Evolutionary conservation across 164 flowering plant species (phyloP).

Genomic region (Dillenia turbinata): DNA sequence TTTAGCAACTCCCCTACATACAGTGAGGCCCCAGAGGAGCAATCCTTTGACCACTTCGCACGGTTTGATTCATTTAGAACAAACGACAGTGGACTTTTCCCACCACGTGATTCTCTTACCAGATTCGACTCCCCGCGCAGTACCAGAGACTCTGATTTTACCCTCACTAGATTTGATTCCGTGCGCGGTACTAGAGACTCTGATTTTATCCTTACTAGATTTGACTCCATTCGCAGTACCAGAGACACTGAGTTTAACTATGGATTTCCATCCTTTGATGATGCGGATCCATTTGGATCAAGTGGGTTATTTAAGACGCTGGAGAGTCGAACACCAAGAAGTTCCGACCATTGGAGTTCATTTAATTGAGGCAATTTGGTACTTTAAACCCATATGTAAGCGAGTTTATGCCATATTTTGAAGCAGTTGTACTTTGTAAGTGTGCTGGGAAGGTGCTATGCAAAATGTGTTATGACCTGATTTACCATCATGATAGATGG

Average conservation of each 20-base stretch:
- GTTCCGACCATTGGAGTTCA: slow-evolving; percentile 58
- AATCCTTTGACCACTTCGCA: slow-evolving; percentile 55
- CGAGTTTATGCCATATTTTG: too few species aligned
- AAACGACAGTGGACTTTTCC: slow-evolving; percentile 32
- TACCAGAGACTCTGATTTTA: slow-evolving; percentile 28
- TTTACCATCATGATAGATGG: too few species aligned
- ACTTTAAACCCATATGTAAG: too few species aligned
- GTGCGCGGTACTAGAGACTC: slow-evolving; percentile 38
- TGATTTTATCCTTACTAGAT: slow-evolving; percentile 38
- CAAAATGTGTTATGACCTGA: too few species aligned
- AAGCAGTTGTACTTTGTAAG: too few species aligned
- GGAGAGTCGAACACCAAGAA: slow-evolving; percentile 43
- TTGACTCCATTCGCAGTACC: slow-evolving; percentile 50
- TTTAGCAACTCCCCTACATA: slow-evolving; percentile 54
- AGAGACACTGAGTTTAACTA: slow-evolving; percentile 22
- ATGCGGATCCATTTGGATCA: slow-evolving; percentile 79
- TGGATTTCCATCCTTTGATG: slow-evolving; percentile 70
- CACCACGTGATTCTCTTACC: slow-evolving; percentile 31
- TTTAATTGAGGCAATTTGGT: not conserved
- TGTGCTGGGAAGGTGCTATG: too few species aligned
- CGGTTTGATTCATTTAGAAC: slow-evolving; percentile 75
- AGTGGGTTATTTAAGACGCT: slow-evolving; percentile 70
- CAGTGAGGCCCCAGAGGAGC: slow-evolving; percentile 48
- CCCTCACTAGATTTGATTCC: slow-evolving; percentile 53
- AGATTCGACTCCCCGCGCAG: slow-evolving; percentile 59